Base-by-base conservation (phyloP, 2,329 filamentous ascomycete species). In the Amphichorda felina region DNA sequence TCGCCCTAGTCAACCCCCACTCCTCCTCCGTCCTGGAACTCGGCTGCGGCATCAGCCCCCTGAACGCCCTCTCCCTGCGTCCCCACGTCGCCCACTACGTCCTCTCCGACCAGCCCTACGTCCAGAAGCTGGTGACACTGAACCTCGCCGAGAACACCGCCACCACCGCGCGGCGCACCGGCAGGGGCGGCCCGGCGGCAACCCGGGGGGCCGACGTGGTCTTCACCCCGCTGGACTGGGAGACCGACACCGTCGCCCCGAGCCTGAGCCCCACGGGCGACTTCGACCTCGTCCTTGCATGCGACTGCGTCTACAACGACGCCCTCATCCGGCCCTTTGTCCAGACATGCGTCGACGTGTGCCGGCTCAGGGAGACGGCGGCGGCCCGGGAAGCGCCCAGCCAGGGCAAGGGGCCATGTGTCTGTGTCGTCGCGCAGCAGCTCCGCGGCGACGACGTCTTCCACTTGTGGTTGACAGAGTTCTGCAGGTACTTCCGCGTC, bases 241-340 rank as follows among this genome's bases (percentile, higher is more conserved):
- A 96, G 52, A 64, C 68, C 0, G 69, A 75, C 41, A 56, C 67
- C 32, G 66, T 79, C 8, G 70, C 60, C 17, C 43, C 51, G 8
- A 46, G 47, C 3, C 53, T 72, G 21, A 61, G 22, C 10, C 60
- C 2, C 53, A 58, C 9, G 51, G 49, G 46, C 48, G 68, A 70
- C 38, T 80, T 91, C 44, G 82, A 93, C 48, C 59, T 77, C 11
- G 64, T 96, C 9, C 54, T 96, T 25, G 86, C 87, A 4, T 94
- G 86, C 51, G 91, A 98, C 56, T 95, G 88, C 56, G 81, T 98
- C 45, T 98, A 93, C 64, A 98, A 96, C 57, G 84, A 94, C 44
- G 74, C 82, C 3, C 70, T 96, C 3, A 74, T 96, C 17, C 63
- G 72, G 30, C 86, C 88, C 0, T 73, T 96, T 33, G 82, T 91